These are phyloP conservation scores for Nymphaea colorata DNA, from an alignment of 164 flowering plant species.

Conservation along the genomic window DNA sequence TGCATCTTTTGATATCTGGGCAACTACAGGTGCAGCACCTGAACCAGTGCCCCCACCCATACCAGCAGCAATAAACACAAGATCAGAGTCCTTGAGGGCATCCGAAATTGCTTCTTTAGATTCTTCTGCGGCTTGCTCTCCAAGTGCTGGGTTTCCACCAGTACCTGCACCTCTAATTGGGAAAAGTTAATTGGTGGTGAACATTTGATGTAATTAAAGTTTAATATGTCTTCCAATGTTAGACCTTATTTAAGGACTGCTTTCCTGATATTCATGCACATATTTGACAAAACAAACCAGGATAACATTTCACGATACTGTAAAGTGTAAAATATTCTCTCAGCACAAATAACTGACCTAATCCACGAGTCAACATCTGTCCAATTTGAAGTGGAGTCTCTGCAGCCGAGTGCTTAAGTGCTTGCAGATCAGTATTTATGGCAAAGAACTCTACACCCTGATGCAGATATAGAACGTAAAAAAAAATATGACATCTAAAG, in stretches of 20 bases:
- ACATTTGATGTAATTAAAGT: not conserved
- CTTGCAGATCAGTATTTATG: constrained; percentile 92
- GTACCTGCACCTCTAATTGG: constrained; percentile 52
- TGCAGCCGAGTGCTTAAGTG: constrained; percentile 75
- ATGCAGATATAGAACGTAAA: not conserved
- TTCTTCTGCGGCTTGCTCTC: constrained; percentile 99
- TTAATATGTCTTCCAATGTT: not conserved
- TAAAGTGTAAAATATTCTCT: not conserved
- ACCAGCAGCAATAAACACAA: constrained; percentile 95
- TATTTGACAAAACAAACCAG: not conserved
- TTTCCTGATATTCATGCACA: not conserved
- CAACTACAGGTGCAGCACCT: constrained; percentile 97
- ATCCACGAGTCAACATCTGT: constrained; percentile 95
- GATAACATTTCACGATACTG: not conserved
- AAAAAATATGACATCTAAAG: not conserved
- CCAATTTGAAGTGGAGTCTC: constrained; percentile 89
- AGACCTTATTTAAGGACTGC: not conserved
- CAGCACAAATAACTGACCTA: constrained; percentile 39
- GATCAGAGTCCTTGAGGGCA: constrained; percentile 91
- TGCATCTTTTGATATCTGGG: constrained; percentile 88
- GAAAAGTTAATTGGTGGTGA: not conserved
- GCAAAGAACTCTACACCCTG: constrained; percentile 96
- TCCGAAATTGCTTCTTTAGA: constrained; percentile 81
- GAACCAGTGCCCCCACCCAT: constrained; percentile 99
- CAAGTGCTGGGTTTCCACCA: constrained; percentile 90